These are phyloP conservation scores for Clathrus columnatus DNA, from an alignment of 768 basidiomycete genomes.

Conservation along the genomic window DNA sequence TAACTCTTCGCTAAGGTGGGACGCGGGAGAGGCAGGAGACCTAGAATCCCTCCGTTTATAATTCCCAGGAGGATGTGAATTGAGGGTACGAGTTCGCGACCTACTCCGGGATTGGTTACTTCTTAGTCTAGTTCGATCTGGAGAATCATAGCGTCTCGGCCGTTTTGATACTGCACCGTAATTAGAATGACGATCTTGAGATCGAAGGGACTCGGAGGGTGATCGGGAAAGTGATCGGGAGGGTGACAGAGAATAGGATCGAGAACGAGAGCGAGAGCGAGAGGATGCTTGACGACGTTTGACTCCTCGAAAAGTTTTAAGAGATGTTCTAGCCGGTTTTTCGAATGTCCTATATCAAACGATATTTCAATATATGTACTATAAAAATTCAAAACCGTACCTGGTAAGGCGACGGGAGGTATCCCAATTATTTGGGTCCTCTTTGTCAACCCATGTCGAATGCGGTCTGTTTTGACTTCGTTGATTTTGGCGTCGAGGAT, in stretches of 20 bases:
- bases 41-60: not conserved
- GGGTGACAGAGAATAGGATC: conserved; percentile 47
- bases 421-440: conserved; percentile 8
- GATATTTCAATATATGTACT: conserved; percentile 9
- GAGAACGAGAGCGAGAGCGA: conserved; percentile 35
- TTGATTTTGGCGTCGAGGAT: conserved; percentile 26
- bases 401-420: not conserved
- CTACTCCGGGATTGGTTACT: not conserved
- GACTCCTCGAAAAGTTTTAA: conserved; percentile 25
- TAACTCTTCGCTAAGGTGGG: not conserved
- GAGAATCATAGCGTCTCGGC: conserved; percentile 3
- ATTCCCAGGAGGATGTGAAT: not conserved
- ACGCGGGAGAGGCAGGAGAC: not conserved
- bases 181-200: conserved; percentile 17
- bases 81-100: not conserved
- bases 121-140: not conserved
- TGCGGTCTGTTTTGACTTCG: conserved; percentile 48
- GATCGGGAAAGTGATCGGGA: conserved; percentile 36
- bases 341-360: conserved; percentile 51
- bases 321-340: conserved; percentile 39
- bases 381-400: conserved; percentile 48
- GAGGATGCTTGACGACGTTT: conserved; percentile 20
- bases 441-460: conserved; percentile 14
- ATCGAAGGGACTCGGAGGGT: conserved; percentile 18
- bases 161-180: conserved; percentile 33